phyloP scores from a whole-genome alignment of 176 grass and related monocot genomes.

The barley (Hordeum vulgare) region DNA sequence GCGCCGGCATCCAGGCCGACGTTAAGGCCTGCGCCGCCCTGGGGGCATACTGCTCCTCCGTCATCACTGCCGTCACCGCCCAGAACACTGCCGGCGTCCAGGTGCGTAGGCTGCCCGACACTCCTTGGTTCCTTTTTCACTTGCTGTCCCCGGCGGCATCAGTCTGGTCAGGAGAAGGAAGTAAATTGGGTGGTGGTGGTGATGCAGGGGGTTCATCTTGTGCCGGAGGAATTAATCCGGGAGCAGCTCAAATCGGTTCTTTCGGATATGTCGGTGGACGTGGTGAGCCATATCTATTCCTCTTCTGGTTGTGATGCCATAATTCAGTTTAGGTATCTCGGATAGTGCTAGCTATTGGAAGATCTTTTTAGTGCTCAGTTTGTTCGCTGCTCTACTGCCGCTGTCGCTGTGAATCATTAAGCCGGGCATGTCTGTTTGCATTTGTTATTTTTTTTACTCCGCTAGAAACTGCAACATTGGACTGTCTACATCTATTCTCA shows the following conservation, averaged over 20 bases:
- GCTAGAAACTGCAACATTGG: not conserved
- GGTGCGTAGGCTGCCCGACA: constrained; percentile 16
- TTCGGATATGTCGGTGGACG: constrained; percentile 89
- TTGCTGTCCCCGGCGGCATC: not conserved
- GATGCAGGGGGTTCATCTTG: constrained; percentile 60
- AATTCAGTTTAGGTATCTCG: not conserved
- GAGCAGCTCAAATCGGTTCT: constrained; percentile 82
- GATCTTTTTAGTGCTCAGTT: not conserved
- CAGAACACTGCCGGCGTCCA: constrained; percentile 95
- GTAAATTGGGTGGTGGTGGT: not conserved
- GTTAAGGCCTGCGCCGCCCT: constrained; percentile 84
- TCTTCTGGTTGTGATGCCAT: not conserved
- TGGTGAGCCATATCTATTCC: constrained; percentile 41
- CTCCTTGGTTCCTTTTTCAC: not conserved
- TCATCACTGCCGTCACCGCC: constrained; percentile 84
- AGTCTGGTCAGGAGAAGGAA: not conserved
- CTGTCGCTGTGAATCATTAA: not conserved
- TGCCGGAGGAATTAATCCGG: constrained; percentile 75
- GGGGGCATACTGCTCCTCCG: constrained; percentile 84
- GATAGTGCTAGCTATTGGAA: not conserved
- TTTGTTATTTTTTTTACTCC: not conserved
- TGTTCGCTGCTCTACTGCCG: not conserved
- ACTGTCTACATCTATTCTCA: not conserved
- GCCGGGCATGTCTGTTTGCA: not conserved
- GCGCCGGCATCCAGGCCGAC: constrained; percentile 87